Evolutionary conservation across 176 grass and related monocot species (phyloP).

Genomic region (Pharus latifolius): DNA sequence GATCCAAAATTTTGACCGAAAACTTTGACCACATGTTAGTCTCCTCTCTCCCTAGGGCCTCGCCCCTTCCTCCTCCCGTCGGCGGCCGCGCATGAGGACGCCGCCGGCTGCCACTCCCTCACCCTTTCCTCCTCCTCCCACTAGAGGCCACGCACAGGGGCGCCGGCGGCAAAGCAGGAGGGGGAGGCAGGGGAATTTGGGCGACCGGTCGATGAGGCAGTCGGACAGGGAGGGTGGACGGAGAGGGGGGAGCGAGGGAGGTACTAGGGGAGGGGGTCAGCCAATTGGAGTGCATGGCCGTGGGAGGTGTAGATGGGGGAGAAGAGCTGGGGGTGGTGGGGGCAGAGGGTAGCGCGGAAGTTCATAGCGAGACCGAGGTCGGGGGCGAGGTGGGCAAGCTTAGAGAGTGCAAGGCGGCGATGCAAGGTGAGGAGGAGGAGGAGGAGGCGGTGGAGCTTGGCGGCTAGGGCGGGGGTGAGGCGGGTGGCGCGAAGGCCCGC

Average conservation of each 20-base stretch:
- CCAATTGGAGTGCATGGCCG: slow-evolving; percentile 41
- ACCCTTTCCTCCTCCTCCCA: no score
- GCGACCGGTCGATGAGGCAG: slow-evolving; percentile 49
- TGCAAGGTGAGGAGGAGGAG: slow-evolving; percentile 33
- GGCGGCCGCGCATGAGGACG: no score
- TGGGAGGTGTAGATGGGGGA: slow-evolving; percentile 38
- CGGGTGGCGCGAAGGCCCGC: neutral
- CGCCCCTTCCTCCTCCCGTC: no score
- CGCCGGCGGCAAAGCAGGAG: slow-evolving; percentile 44
- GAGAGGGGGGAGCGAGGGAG: slow-evolving; percentile 20
- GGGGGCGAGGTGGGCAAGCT: slow-evolving; percentile 54
- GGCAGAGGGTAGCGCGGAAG: slow-evolving; percentile 55
- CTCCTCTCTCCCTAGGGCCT: no score
- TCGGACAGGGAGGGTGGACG: neutral
- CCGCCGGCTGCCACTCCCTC: no score
- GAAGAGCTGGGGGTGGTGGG: slow-evolving; percentile 35
- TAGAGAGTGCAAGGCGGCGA: slow-evolving; percentile 28
- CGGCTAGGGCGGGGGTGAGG: slow-evolving; percentile 12
- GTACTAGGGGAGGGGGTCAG: slow-evolving; percentile 21
- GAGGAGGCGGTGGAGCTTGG: slow-evolving; percentile 50
- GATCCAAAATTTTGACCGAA: no score
- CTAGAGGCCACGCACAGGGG: no score
- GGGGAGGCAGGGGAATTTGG: slow-evolving; percentile 50
- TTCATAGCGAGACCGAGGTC: slow-evolving; percentile 60
- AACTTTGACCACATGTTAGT: no score